A percentile compares a stretch with the other conserved stretches of the same genome.
Conservation (phyloP, 306 rosid genomes). For the Herpetospermum pedunculosum region DNA sequence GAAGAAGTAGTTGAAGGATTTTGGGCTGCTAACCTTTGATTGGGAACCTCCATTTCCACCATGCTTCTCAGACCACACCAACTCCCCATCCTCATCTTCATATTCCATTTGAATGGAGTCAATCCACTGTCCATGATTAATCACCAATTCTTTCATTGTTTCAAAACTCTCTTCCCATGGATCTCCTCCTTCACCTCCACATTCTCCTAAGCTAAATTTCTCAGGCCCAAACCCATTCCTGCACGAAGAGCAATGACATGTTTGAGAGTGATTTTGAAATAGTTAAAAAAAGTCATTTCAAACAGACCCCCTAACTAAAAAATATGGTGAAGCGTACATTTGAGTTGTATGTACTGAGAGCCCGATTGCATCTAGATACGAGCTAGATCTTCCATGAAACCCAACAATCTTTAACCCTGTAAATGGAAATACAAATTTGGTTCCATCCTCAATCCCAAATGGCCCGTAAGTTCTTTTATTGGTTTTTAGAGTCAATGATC, state of each 20-base stretch:
- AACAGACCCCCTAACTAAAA: too few species aligned
- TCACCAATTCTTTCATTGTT: not conserved
- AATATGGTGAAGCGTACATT: not conserved
- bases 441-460: constrained; percentile 1
- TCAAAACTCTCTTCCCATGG: not conserved
- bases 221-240: not conserved
- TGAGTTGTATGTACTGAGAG: not conserved
- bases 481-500: not conserved
- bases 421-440: not conserved
- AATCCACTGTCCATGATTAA: not conserved
- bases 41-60: constrained; percentile 1
- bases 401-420: not conserved
- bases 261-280: too few species aligned
- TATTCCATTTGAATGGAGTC: not conserved
- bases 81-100: not conserved
- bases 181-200: not conserved
- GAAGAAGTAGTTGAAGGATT: not conserved
- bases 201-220: not conserved
- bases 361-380: not conserved
- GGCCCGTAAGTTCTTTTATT: not conserved
- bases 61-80: not conserved
- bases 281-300: too few species aligned
- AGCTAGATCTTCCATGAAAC: not conserved
- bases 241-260: too few species aligned
- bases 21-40: not conserved